A percentile compares a stretch with the other conserved stretches of the same genome.
Evolutionary conservation across 2,329 filamentous ascomycete genomes (phyloP).

Genomic region (Monosporascus sp.): DNA sequence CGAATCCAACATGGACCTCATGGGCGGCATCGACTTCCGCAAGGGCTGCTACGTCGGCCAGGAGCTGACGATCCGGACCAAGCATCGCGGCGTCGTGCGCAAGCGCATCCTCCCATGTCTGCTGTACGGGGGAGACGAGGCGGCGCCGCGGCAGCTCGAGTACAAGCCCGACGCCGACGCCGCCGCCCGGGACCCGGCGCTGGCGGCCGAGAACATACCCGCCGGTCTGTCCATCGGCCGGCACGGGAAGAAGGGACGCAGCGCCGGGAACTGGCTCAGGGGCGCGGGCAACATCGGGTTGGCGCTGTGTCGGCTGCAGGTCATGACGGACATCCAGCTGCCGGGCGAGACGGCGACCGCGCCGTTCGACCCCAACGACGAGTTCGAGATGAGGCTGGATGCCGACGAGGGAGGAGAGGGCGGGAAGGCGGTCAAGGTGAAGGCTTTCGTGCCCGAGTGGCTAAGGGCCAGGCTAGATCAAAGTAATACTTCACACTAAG

Average conservation of each 20-base stretch:
- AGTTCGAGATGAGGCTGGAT: slow-evolving; percentile 53
- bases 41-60: slow-evolving; percentile 98
- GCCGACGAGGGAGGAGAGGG: slow-evolving; percentile 37
- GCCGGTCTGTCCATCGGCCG: slow-evolving; percentile 46
- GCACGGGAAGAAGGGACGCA: slow-evolving; percentile 56
- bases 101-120: slow-evolving; percentile 82
- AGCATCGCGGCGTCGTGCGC: slow-evolving; percentile 88
- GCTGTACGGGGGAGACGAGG: slow-evolving; percentile 55
- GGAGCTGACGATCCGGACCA: slow-evolving; percentile 91
- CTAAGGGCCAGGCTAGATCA: slow-evolving; percentile 38
- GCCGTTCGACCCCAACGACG: slow-evolving; percentile 54
- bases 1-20: slow-evolving; percentile 84
- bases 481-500: slow-evolving; percentile 12
- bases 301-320: slow-evolving; percentile 79
- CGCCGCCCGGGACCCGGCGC: not conserved
- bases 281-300: slow-evolving; percentile 83
- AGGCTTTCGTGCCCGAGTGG: slow-evolving; percentile 85
- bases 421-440: slow-evolving; percentile 48
- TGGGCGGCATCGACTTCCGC: slow-evolving; percentile 81
- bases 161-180: slow-evolving; percentile 36
- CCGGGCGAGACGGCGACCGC: slow-evolving; percentile 62
- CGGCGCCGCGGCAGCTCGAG: slow-evolving; percentile 31
- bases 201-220: slow-evolving; percentile 34
- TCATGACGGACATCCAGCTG: slow-evolving; percentile 77
- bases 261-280: slow-evolving; percentile 74